Evolutionary conservation across 768 basidiomycete genomes (phyloP).

Genomic region (Tylopilus subfusipes): DNA sequence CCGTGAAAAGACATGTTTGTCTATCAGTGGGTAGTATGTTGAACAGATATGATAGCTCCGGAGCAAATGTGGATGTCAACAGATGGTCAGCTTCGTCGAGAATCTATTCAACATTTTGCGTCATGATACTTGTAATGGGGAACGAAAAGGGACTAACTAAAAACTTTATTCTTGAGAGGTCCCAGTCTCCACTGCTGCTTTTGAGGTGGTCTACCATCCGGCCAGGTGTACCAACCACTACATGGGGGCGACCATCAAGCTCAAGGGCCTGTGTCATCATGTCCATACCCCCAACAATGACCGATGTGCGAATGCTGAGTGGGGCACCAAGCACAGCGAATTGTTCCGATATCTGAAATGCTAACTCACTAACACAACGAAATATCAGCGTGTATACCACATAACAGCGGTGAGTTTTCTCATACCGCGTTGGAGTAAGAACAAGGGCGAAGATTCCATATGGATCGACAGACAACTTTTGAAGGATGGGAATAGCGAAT

Average conservation of each 20-base stretch:
- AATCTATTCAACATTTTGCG: slow-evolving; percentile 46
- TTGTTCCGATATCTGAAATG: slow-evolving; percentile 96
- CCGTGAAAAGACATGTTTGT: slow-evolving; percentile 97
- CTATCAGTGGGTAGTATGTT: slow-evolving; percentile 71
- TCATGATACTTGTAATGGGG: background rate
- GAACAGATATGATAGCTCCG: slow-evolving; percentile 80
- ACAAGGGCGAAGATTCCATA: slow-evolving; percentile 94
- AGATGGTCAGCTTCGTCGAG: slow-evolving; percentile 96
- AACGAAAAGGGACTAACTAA: slow-evolving; percentile 49
- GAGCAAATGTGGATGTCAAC: slow-evolving; percentile 82
- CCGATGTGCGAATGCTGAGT: slow-evolving; percentile 78
- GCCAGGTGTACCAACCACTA: slow-evolving; percentile 95
- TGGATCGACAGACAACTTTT: slow-evolving; percentile 82
- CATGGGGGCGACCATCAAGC: slow-evolving; percentile 79
- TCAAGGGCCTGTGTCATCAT: slow-evolving; percentile 94
- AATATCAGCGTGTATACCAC: background rate
- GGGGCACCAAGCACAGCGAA: slow-evolving; percentile 86
- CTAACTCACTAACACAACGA: slow-evolving; percentile 67
- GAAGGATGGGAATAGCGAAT: slow-evolving; percentile 92
- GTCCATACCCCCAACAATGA: slow-evolving; percentile 97
- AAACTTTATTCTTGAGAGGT: slow-evolving; percentile 78
- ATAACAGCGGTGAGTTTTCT: background rate
- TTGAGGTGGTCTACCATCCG: slow-evolving; percentile 87
- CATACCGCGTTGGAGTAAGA: slow-evolving; percentile 90
- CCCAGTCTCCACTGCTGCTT: slow-evolving; percentile 76